A percentile compares a stretch with the other conserved stretches of the same genome.
These are phyloP conservation scores for Aspergillus fructus DNA, from an alignment of 2,329 filamentous ascomycete species.

Conservation along the genomic window DNA sequence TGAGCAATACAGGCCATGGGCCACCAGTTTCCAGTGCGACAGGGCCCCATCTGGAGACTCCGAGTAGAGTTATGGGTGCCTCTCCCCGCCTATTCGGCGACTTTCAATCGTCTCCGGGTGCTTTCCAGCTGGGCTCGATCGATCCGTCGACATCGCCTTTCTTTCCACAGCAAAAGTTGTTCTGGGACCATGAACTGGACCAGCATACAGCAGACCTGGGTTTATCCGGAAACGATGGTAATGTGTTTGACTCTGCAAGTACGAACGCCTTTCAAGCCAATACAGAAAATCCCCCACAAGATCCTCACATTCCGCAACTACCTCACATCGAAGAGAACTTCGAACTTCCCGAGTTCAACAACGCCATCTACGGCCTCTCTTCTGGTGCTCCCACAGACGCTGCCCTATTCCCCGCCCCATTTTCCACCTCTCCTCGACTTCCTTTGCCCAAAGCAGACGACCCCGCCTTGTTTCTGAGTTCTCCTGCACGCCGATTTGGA, in stretches of 20 bases:
- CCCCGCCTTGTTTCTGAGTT: constrained; percentile 49
- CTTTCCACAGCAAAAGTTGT: constrained; percentile 54
- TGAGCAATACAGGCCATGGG: constrained; percentile 21
- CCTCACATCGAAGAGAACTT: constrained; percentile 35
- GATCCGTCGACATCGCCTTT: constrained; percentile 57
- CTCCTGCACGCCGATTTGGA: constrained; percentile 49
- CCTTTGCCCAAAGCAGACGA: constrained; percentile 42
- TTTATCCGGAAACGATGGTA: constrained; percentile 16
- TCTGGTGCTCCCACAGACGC: constrained; percentile 33
- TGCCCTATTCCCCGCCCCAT: constrained; percentile 43
- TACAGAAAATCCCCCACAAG: constrained; percentile 16
- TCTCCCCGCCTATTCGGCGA: constrained; percentile 52
- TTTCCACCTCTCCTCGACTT: constrained; percentile 46
- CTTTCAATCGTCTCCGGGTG: constrained; percentile 58
- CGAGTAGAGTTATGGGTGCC: constrained; percentile 44
- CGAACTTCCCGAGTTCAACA: constrained; percentile 34
- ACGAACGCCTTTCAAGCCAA: constrained; percentile 20
- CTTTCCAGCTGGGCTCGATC: constrained; percentile 53
- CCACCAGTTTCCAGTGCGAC: constrained; percentile 22
- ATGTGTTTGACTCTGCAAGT: constrained; percentile 23
- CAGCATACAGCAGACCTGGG: constrained; percentile 20
- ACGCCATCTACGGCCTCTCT: constrained; percentile 27
- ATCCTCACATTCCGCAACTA: constrained; percentile 34
- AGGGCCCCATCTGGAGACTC: constrained; percentile 43
- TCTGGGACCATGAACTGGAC: constrained; percentile 47